Base-by-base conservation (phyloP, 768 basidiomycete species). In the Collybiopsis confluens region DNA sequence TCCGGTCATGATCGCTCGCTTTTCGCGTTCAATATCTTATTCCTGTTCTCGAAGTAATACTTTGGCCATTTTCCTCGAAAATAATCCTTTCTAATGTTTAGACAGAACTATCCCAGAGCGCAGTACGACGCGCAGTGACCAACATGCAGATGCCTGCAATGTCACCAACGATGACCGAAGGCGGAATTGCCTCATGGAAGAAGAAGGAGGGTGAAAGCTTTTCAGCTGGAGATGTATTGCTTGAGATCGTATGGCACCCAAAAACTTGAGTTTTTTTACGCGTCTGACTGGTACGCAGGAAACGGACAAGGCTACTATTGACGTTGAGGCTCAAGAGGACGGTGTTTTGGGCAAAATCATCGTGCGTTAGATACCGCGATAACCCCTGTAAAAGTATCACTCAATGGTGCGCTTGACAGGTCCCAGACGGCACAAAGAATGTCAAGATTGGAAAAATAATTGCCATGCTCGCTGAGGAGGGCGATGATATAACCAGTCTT, bases 261-360 rank as follows among this genome's bases (percentile, higher is more conserved):
- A 6, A 27, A 11, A 13, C 11, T 8, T 27, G 38, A 43, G 20
- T 26, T 20, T 21, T 20, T 36, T 37, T 18, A 13, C 24, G 10
- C 52, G 23, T 23, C 23, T 21, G n/a, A 11, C 43, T 26, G 28
- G 43, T 24, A 52, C 52, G 54, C 69, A 93, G 91, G 91, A 93
- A 78, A 93, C 91, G 40, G 91, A 93, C 77, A 92, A 92, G 70
- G 90, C 96, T 15, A 95, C 93, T 2, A 97, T 98, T 64, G 97
- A 99, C 67, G 96, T 99, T 6, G 97, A 99, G 71, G 94, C 97
- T 13, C 95, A 95, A 70, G 96, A 98, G 27, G 95, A 98, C 62
- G 97, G 97, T 58, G 70, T 98, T 15, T 71, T 99, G 65, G 95
- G 88, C 52, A 98, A 92, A 75, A 96, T 98, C 58, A 61, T 99